Base-by-base conservation (phyloP, 495 filamentous ascomycete species). In the Penicillium manginii region DNA sequence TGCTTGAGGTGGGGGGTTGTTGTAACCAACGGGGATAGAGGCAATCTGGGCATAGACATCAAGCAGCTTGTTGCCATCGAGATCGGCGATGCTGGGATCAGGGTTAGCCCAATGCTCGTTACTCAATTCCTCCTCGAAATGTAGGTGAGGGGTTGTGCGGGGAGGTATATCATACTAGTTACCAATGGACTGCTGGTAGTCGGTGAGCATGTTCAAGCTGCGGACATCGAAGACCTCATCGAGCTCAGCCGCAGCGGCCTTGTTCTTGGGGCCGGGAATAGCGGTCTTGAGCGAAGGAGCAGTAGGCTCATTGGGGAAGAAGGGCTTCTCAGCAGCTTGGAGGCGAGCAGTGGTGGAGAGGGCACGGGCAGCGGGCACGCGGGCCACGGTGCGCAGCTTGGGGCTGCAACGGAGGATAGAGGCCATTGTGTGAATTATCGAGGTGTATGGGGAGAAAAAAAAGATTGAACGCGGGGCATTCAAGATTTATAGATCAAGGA, bases 1-100 rank as follows among this genome's bases (percentile, higher is more conserved):
- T 87, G 79, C 58, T 82, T 78, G 52, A 98, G 83, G 62, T 81
- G 73, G 21, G 93, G 93, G 90, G 76, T 98, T 98, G 84, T 91
- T 96, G 84, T 98, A 98, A 50, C 94, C 94, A 55, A 98, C 81
- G 29, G 93, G 93, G 70, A 98, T 98, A 22, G 93, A 97, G 63
- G 94, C 94, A 68, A 98, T 98, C 77, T 98, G 93, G 42, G 92
- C 90, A 62, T 94, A 94, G 57, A 91, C 88, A 76, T 92, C 89
- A 14, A 92, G 77, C 35, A 91, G 75, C 35, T 73, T 58, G 66
- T 77, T 78, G 46, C 76, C 94, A 75, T 98, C 94, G 5, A 89
- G 81, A 75, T 98, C 94, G 39, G 86, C 86, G 71, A 98, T 91
- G 69, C 90, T 91, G 52, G 45, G 21, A 60, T 17, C 12, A 15